These are phyloP conservation scores for Trichoderma asperelloides DNA, from an alignment of 495 filamentous ascomycete genomes.

Conservation along the genomic window DNA sequence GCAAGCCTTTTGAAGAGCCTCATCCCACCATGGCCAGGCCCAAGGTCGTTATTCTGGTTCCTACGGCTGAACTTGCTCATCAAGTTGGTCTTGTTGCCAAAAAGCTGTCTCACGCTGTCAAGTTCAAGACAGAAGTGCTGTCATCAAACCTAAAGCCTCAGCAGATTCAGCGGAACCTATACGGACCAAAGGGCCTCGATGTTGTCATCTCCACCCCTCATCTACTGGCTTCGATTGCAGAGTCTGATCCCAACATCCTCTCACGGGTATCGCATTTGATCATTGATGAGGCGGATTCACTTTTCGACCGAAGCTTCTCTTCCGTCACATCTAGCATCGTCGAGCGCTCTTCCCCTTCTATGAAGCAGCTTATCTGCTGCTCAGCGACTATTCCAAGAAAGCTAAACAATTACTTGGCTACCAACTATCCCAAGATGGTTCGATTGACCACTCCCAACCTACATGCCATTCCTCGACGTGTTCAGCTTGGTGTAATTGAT, in stretches of 20 bases:
- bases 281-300: constrained; percentile 89
- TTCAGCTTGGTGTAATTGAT: constrained; percentile 90
- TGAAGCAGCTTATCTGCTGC: constrained; percentile 87
- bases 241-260: constrained; percentile 79
- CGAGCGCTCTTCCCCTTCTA: constrained; percentile 62
- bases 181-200: constrained; percentile 73
- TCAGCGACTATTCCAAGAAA: constrained; percentile 91
- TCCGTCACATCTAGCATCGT: constrained; percentile 74
- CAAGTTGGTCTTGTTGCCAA: constrained; percentile 79
- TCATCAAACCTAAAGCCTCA: constrained; percentile 63
- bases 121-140: constrained; percentile 71
- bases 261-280: constrained; percentile 80
- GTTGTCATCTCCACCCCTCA: constrained; percentile 82
- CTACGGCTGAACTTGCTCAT: constrained; percentile 84
- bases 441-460: constrained; percentile 89
- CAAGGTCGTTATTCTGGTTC: constrained; percentile 78
- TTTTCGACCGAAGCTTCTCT: constrained; percentile 85
- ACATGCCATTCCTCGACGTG: constrained; percentile 88
- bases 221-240: constrained; percentile 73
- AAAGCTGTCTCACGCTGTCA: constrained; percentile 67
- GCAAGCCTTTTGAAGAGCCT: constrained; percentile 51
- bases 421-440: constrained; percentile 69
- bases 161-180: constrained; percentile 81
- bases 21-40: constrained; percentile 69
- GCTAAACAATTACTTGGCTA: constrained; percentile 72